Percentiles rank a stretch among this genome's conserved stretches.
phyloP scores from a whole-genome alignment of 257 asterid species.

The Striga asiatica region DNA sequence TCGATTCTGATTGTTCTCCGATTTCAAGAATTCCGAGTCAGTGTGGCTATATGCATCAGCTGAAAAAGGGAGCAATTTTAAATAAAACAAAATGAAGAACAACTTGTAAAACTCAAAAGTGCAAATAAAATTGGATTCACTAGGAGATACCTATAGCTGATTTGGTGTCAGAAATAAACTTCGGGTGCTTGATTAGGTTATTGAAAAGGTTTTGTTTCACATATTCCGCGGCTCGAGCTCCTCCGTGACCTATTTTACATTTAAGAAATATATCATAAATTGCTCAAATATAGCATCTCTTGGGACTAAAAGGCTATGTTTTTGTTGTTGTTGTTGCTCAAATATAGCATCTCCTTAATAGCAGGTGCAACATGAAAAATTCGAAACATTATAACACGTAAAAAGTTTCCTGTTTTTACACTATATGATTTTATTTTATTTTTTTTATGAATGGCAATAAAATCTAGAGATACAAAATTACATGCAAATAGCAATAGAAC shows the following conservation, averaged over 20 bases:
- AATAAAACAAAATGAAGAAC: background rate
- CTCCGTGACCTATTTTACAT: conserved; percentile 99
- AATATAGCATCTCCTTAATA: no score
- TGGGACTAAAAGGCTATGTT: no score
- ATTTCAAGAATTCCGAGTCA: conserved; percentile 88
- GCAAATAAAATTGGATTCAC: background rate
- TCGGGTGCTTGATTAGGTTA: conserved; percentile 86
- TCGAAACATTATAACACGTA: no score
- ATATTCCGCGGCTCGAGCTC: conserved; percentile 97
- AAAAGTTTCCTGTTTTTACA: no score
- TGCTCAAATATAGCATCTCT: no score
- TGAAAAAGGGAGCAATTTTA: conserved; percentile 20
- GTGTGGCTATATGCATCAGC: conserved; percentile 90
- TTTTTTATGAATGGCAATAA: no score
- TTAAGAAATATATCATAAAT: no score
- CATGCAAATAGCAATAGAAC: no score
- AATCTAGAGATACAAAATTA: no score
- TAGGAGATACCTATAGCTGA: conserved; percentile 66
- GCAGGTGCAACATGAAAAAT: no score
- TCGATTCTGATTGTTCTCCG: conserved; percentile 69
- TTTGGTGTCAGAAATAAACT: conserved; percentile 85
- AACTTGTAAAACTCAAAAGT: background rate
- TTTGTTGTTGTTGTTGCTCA: no score
- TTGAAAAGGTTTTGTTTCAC: conserved; percentile 90
- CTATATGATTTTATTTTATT: no score